phyloP scores from a whole-genome alignment of 2,329 filamentous ascomycete genomes.

The Bertia moriformis region DNA sequence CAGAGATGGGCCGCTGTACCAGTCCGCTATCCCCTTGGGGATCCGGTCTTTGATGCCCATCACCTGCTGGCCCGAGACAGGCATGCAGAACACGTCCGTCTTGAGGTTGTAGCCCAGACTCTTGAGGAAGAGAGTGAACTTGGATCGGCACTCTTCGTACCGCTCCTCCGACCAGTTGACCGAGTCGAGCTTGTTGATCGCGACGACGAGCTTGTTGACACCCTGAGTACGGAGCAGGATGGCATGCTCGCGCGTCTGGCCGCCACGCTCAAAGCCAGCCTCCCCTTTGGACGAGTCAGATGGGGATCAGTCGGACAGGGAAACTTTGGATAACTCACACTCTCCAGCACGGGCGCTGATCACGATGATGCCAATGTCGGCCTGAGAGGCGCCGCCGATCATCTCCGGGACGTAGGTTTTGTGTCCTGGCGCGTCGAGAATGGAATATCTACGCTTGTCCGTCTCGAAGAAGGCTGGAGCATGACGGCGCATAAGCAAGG shows the following conservation, averaged over 20 bases:
- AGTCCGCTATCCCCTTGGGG: conserved; percentile 60
- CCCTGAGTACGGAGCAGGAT: conserved; percentile 97
- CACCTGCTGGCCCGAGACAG: conserved; percentile 77
- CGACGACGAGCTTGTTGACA: conserved; percentile 90
- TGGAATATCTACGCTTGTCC: conserved; percentile 88
- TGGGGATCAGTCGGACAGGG: no score
- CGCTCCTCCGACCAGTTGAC: conserved; percentile 90
- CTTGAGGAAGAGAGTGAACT: conserved; percentile 78
- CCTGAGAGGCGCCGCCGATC: conserved; percentile 89
- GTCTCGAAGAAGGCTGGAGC: conserved; percentile 95
- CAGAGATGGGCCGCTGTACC: conserved; percentile 79
- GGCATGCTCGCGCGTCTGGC: conserved; percentile 92
- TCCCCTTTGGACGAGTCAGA: no score
- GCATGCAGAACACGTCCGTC: conserved; percentile 88
- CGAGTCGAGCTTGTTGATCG: conserved; percentile 99
- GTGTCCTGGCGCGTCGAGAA: conserved; percentile 90
- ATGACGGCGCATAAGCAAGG: conserved; percentile 91
- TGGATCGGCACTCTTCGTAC: conserved; percentile 83
- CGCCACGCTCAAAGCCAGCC: conserved; percentile 90
- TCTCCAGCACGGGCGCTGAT: conserved; percentile 95
- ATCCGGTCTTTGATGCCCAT: conserved; percentile 81
- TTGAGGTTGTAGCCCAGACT: conserved; percentile 88
- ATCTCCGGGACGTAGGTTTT: conserved; percentile 97
- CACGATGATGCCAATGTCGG: conserved; percentile 85
- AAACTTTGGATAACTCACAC: no score